These are phyloP conservation scores for Tuber aestivum DNA, from an alignment of 495 filamentous ascomycete genomes.

Conservation along the genomic window DNA sequence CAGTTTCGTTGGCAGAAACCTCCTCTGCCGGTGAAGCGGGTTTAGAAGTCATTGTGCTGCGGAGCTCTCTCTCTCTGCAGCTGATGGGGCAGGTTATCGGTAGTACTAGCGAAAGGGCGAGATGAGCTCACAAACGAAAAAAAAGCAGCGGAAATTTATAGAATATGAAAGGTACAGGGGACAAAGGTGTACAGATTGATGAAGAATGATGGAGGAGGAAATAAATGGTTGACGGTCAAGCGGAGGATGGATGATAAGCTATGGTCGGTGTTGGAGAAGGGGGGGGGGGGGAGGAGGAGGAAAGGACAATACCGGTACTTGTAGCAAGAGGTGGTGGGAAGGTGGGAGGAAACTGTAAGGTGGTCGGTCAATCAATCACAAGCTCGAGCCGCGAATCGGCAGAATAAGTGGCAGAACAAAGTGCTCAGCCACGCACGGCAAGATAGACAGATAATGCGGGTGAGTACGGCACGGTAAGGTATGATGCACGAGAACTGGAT, in stretches of 20 bases:
- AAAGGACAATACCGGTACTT: background rate
- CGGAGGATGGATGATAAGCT: background rate
- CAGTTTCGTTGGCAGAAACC: constrained; percentile 20
- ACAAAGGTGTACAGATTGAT: background rate
- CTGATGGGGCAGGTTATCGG: background rate
- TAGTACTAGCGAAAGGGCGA: background rate
- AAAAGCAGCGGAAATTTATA: background rate
- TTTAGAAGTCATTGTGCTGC: constrained; percentile 16
- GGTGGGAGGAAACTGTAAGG: background rate
- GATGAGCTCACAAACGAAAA: background rate
- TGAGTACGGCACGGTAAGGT: background rate
- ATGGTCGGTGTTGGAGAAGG: background rate
- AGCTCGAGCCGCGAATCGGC: background rate
- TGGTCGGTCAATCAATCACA: background rate
- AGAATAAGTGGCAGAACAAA: background rate
- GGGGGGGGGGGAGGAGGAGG: background rate
- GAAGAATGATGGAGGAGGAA: background rate
- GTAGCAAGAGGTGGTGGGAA: background rate
- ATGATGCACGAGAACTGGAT: background rate
- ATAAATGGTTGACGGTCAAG: background rate
- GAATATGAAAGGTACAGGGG: background rate
- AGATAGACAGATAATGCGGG: background rate
- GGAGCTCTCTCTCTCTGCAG: constrained; percentile 1
- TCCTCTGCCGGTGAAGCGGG: constrained; percentile 23
- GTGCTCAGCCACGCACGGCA: background rate